Evolutionary conservation across 176 grass and related monocot species (phyloP).

Genomic region (Oryza nivara): DNA sequence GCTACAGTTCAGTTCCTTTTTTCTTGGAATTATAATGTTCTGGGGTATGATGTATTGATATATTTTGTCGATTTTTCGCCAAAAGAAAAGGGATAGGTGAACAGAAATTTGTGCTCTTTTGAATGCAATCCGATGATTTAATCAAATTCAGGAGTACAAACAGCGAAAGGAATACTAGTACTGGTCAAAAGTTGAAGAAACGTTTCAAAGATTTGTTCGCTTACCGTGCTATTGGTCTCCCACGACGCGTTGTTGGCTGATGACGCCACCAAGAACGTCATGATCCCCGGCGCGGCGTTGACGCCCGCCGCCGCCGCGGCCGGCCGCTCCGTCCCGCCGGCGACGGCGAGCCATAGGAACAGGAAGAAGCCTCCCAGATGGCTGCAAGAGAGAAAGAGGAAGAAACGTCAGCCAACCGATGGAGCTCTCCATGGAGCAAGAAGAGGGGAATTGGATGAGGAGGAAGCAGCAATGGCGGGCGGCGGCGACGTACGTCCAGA

Average conservation of each 20-base stretch:
- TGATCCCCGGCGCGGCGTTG: slow-evolving; percentile 25
- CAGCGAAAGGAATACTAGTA: neutral
- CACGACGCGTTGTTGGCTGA: slow-evolving; percentile 54
- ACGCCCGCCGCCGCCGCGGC: slow-evolving; percentile 28
- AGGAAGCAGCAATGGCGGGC: neutral
- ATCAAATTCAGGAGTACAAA: neutral
- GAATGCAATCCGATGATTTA: neutral
- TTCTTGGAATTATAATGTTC: neutral
- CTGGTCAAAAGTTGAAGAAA: neutral
- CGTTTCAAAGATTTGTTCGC: slow-evolving; percentile 6
- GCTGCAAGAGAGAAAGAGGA: slow-evolving; percentile 34
- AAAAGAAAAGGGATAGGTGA: no score
- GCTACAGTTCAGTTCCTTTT: neutral
- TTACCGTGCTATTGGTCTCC: slow-evolving; percentile 58
- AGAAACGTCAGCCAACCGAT: neutral
- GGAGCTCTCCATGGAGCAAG: neutral
- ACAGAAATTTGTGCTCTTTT: neutral
- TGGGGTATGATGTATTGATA: neutral
- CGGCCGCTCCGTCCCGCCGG: slow-evolving; percentile 28
- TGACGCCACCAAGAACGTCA: slow-evolving; percentile 54
- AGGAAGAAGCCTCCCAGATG: slow-evolving; percentile 89
- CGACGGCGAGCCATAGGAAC: slow-evolving; percentile 72
- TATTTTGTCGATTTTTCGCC: no score
- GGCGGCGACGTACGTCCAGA: slow-evolving; percentile 68
- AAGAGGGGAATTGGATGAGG: neutral